A percentile compares a stretch with the other conserved stretches of the same genome.
These are phyloP conservation scores for Isochrysis galbana DNA, from an alignment of 78 protist genomes.

Conservation along the genomic window DNA sequence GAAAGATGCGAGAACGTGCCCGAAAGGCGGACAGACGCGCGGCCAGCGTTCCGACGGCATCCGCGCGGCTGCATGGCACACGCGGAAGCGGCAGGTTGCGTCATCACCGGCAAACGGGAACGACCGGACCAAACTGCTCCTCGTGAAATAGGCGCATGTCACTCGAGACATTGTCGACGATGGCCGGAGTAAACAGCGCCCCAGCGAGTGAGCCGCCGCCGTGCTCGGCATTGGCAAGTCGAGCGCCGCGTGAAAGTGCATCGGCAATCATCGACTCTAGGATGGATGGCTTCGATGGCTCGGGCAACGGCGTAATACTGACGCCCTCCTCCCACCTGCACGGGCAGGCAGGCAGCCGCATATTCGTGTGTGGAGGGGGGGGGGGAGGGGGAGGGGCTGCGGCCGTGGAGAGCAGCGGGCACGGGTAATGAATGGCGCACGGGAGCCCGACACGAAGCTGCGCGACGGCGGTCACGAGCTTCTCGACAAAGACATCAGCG, in stretches of 20 bases:
- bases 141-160: conserved; percentile 37
- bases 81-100: no score
- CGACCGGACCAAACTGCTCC: conserved; percentile 44
- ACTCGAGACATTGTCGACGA: neutral
- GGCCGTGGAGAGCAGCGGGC: no score
- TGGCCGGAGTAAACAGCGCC: conserved; percentile 24
- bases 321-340: conserved; percentile 56
- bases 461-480: neutral
- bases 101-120: neutral
- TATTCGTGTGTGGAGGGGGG: no score
- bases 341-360: no score
- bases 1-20: no score
- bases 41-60: no score
- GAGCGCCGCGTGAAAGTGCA: conserved; percentile 37
- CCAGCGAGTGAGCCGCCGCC: neutral
- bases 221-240: neutral
- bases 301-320: conserved; percentile 56
- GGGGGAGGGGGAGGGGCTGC: no score
- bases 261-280: neutral
- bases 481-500: neutral
- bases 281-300: conserved; percentile 6
- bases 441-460: neutral
- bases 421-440: no score
- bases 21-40: no score
- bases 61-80: no score